Evolutionary conservation across 1,284 basidiomycete species (phyloP), one percentile per base, ranked within the genome.

Genomic region (Tremellales sp.): DNA sequence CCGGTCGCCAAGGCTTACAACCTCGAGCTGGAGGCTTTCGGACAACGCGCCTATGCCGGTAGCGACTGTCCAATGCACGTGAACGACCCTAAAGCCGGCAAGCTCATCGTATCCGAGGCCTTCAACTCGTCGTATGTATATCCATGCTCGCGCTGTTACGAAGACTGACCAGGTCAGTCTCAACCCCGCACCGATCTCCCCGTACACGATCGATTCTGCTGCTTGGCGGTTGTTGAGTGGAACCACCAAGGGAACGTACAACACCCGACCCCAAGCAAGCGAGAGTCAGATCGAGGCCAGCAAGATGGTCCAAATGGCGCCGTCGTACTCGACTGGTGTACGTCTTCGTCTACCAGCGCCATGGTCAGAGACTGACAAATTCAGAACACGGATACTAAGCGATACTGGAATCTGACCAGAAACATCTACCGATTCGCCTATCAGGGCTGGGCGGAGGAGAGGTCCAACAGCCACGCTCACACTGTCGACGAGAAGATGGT

Each of bases 401-500:
- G 61, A 44, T 68, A 68, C 61, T 72, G 70, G 70, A 60, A 60
- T 47, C 56, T 72, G 40, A 70, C 70, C 24, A 45, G 48, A 8
- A 70, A 70, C 55, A 70, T 72, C 40, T 70, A 69, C 54, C 62
- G 68, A 27, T 71, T 67, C 40, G 67, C 60, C 2, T 69, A 68
- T 46, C 46, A 56, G 8, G 31, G 43, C 22, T 39, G 41, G 19
- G 33, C 36, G 19, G 46, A 40, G 35, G 52, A 37, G 23, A 41
- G 25, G 19, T 45, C 43, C 36, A 35, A 56, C 12, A 60, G 57
- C 40, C 60, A 59, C 37, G 50, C 60, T 29, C 70, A 72, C 54
- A 72, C 70, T 6, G 64, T 72, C 45, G 55, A 70, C 52, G 68
- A 72, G 52, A 59, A 54, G 27, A 59, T 65, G 42, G 57, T 62